A percentile compares a stretch with the other conserved stretches of the same genome.
Conservation (phyloP, 2,329 filamentous ascomycete genomes). For the Colletotrichum graminicola region DNA sequence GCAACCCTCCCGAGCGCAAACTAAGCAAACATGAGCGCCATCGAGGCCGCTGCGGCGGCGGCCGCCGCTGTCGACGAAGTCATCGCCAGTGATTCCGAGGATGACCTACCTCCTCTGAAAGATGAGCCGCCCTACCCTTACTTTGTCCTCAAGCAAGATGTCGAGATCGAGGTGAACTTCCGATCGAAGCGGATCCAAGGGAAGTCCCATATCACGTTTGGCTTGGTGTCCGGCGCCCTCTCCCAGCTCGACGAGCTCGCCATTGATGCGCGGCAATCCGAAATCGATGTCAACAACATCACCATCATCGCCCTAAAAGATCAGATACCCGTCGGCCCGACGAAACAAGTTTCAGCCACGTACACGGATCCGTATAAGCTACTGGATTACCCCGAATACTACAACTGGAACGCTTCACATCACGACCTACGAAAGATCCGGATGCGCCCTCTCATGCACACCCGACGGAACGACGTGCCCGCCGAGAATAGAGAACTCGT, state of each 20-base stretch:
- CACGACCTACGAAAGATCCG: constrained; percentile 80
- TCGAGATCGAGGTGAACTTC: constrained; percentile 92
- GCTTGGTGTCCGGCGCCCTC: constrained; percentile 63
- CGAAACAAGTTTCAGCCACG: constrained; percentile 55
- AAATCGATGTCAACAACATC: constrained; percentile 67
- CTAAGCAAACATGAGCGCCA: constrained; percentile 37
- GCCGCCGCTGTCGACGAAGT: constrained; percentile 35
- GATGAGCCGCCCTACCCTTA: constrained; percentile 56
- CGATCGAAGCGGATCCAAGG: constrained; percentile 79
- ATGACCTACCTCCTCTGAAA: constrained; percentile 50
- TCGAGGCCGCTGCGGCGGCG: constrained; percentile 32
- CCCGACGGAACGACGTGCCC: constrained; percentile 65
- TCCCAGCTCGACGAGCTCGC: constrained; percentile 69
- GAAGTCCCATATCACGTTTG: constrained; percentile 84
- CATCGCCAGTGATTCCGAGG: constrained; percentile 44
- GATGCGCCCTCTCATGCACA: constrained; percentile 67
- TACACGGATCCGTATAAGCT: constrained; percentile 77
- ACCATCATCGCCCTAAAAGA: constrained; percentile 60
- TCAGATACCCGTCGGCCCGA: constrained; percentile 36
- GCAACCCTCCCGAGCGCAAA: constrained; percentile 27
- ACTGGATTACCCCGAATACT: constrained; percentile 70
- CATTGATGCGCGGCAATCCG: constrained; percentile 73
- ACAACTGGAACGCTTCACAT: constrained; percentile 77
- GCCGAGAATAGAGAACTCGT: constrained; percentile 67
- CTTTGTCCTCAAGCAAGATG: constrained; percentile 83